These are phyloP conservation scores for Kalanchoe fedtschenkoi DNA, from an alignment of 164 flowering plant species.

Conservation along the genomic window DNA sequence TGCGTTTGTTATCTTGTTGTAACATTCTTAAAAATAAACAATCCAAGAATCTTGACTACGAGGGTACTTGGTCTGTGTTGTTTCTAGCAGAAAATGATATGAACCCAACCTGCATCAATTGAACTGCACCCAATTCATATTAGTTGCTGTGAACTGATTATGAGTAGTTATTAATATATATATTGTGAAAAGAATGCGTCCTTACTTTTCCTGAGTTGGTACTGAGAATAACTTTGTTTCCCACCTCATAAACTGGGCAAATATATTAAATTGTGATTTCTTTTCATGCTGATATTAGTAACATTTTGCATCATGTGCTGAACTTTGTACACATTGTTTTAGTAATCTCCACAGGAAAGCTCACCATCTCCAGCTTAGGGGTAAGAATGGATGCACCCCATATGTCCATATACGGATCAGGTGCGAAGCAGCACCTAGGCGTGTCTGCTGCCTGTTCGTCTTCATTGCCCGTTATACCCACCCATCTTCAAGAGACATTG, in stretches of 20 bases:
- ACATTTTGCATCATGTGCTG: neutral
- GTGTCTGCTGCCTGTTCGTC: conserved; percentile 19
- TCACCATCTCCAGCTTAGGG: neutral
- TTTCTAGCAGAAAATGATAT: too few species aligned
- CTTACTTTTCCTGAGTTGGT: too few species aligned
- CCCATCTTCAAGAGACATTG: conserved; percentile 12
- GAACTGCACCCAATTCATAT: too few species aligned
- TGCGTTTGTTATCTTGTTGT: too few species aligned
- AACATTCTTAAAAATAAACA: too few species aligned
- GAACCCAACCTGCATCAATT: too few species aligned
- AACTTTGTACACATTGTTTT: neutral
- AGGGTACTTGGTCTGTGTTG: too few species aligned
- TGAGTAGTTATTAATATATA: too few species aligned
- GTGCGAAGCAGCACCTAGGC: conserved; percentile 14
- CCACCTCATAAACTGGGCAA: neutral
- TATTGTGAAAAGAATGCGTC: too few species aligned
- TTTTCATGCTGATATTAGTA: neutral
- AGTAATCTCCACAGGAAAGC: neutral
- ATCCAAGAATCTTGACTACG: too few species aligned
- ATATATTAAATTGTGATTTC: neutral
- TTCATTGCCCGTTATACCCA: conserved; percentile 18
- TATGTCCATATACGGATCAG: conserved; percentile 13
- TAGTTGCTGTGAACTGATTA: too few species aligned
- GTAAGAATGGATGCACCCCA: conserved; percentile 12
- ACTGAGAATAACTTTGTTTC: neutral